phyloP scores from a whole-genome alignment of 306 rosid genomes.

The Spatholobus suberectus region DNA sequence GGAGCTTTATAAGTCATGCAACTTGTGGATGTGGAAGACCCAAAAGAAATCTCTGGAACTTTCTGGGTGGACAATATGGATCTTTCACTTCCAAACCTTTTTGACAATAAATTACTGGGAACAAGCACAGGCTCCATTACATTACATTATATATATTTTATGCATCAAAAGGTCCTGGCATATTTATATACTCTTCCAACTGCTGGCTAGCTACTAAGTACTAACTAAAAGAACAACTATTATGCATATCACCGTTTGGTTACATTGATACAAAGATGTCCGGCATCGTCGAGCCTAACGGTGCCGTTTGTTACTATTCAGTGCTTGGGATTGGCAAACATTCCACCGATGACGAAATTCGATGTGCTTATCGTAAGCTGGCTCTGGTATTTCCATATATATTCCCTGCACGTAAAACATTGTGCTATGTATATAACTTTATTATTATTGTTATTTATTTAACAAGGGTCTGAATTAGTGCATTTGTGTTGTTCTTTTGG shows the following conservation, averaged over 20 bases:
- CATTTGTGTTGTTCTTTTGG: not conserved
- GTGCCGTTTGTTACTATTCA: constrained; percentile 40
- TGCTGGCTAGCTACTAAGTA: too few relatives aligned
- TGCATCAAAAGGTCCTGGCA: not conserved
- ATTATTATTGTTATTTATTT: not conserved
- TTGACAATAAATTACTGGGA: not conserved
- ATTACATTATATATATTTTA: not conserved
- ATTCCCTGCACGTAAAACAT: not conserved
- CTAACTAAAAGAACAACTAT: not conserved
- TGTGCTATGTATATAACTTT: not conserved
- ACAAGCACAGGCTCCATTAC: not conserved
- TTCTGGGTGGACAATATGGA: constrained; percentile 9
- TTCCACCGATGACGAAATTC: constrained; percentile 37
- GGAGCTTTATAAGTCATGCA: not conserved
- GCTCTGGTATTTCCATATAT: constrained; percentile 33
- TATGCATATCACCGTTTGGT: not conserved
- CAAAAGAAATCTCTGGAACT: constrained; percentile 43
- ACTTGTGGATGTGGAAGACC: not conserved
- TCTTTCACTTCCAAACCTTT: constrained; percentile 5
- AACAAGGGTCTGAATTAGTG: constrained; percentile 9
- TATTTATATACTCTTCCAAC: not conserved
- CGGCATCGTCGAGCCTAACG: not conserved
- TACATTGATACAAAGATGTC: not conserved
- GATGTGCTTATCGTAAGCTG: constrained; percentile 46
- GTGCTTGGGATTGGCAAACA: constrained; percentile 40